phyloP scores from a whole-genome alignment of 140 eudicot species.

The Bidens hawaiensis region DNA sequence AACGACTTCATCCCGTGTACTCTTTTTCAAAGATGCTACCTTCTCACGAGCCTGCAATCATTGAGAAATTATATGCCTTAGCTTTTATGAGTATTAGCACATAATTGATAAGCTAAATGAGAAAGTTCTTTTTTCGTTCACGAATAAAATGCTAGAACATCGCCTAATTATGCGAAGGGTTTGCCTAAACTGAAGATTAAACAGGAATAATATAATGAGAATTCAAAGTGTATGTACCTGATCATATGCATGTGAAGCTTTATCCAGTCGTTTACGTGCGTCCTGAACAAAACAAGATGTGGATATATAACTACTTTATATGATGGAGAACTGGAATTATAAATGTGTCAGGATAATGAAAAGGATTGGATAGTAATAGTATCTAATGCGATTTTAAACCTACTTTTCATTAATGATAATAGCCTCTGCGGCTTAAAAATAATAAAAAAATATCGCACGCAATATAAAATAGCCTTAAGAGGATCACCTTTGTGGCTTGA shows the following conservation, averaged over 20 bases:
- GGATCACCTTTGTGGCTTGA: slow-evolving; percentile 80
- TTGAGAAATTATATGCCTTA: background rate
- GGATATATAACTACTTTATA: slow-evolving; percentile 8
- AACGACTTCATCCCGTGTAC: slow-evolving; percentile 86
- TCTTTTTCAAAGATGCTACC: slow-evolving; percentile 83
- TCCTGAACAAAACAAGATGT: slow-evolving; percentile 57
- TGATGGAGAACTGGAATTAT: background rate
- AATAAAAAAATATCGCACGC: background rate
- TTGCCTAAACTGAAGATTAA: background rate
- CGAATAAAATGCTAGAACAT: background rate
- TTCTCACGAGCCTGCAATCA: slow-evolving; percentile 83
- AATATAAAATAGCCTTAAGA: background rate
- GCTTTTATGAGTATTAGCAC: background rate
- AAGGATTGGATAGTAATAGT: background rate
- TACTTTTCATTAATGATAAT: slow-evolving; percentile 11
- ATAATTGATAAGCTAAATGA: background rate
- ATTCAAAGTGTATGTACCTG: slow-evolving; percentile 46
- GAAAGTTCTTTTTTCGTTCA: background rate
- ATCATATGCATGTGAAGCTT: slow-evolving; percentile 71
- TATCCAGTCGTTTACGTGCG: slow-evolving; percentile 84
- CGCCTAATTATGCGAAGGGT: background rate
- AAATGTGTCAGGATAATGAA: background rate
- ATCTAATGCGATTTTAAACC: background rate
- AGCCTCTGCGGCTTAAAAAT: no score
- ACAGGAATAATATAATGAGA: background rate